Base-by-base conservation (phyloP, 768 basidiomycete species). In the Phylloporus sp. region DNA sequence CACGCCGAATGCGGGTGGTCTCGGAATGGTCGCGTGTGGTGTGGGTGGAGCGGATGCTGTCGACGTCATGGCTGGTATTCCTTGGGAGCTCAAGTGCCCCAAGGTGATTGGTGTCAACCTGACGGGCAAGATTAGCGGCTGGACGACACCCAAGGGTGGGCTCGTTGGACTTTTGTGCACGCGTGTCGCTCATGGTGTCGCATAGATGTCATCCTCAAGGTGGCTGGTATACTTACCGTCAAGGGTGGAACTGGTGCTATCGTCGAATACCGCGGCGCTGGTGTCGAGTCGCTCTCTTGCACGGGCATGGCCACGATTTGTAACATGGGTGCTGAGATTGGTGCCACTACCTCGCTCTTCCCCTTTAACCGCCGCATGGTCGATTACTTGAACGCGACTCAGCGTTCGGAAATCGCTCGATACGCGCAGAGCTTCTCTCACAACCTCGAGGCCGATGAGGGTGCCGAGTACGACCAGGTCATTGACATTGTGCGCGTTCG, bases 281-380 rank as follows among this genome's bases (percentile, higher is more conserved):
- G 95, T 77, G 87, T 98, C 52, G 87, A 95, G 64, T 91, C 91
- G 27, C 80, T 99, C 50, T 96, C 93, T 38, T 91, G 88, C 80
- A 99, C 95, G 38, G 95, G 95, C 70, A 96, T 98, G 94, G 95
- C 91, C 42, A 98, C 95, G 18, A 95, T 99, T 62, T 97, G 95
- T 71, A 99, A 97, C 82, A 99, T 98, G 95, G 95, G 95, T 77
- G 95, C 95, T 58, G 95, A 99, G 71, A 97, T 98, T 61, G 95
- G 95, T 66, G 96, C 96, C 29, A 99, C 96, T 9, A 98, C 96
- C 18, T 97, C 95, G 15, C 71, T 98, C 58, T 99, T 99, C 90
- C 96, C 96, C 60, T 98, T 88, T 84, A 99, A 98, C 76, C 67
- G 73, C 55, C 90, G 94, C 62, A 98, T 98, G 96, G 78, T 65